A percentile compares a stretch with the other conserved stretches of the same genome.
Conservation (phyloP, 805 yeast species). For the Saturnispora hagleri region DNA sequence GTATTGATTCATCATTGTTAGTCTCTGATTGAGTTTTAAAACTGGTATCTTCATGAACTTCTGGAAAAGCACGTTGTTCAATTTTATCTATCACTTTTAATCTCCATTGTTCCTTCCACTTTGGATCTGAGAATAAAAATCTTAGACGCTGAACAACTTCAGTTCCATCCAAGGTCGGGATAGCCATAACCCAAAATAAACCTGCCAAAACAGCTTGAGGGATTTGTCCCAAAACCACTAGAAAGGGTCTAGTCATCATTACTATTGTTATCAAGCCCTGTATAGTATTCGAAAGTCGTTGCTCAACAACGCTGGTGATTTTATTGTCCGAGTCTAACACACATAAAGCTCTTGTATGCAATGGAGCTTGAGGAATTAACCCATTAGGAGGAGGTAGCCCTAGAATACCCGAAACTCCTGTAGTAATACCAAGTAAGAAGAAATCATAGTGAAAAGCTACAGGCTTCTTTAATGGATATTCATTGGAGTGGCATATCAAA, state of each 20-base stretch:
- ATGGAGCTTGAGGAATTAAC: constrained; percentile 91
- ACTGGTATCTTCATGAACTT: not conserved
- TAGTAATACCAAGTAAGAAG: constrained; percentile 71
- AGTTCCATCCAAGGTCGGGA: constrained; percentile 64
- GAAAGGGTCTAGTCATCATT: constrained; percentile 82
- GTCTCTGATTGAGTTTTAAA: not conserved
- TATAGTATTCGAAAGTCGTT: constrained; percentile 69
- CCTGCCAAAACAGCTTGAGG: constrained; percentile 95
- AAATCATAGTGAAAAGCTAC: constrained; percentile 92
- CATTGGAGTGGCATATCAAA: constrained; percentile 79
- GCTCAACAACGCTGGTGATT: constrained; percentile 68
- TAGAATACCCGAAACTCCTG: constrained; percentile 76
- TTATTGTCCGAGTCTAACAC: constrained; percentile 36
- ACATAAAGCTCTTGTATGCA: constrained; percentile 75
- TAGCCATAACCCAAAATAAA: constrained; percentile 86
- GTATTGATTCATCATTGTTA: not conserved
- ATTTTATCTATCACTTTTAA: not conserved
- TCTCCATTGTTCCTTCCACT: constrained; percentile 18
- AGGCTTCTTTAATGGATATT: constrained; percentile 77
- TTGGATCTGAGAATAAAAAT: constrained; percentile 52
- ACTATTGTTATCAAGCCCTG: constrained; percentile 82
- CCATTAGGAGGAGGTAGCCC: constrained; percentile 98
- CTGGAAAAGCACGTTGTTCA: not conserved
- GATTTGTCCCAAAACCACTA: constrained; percentile 68
- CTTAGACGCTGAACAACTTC: constrained; percentile 53